Percentiles rank a stretch among this genome's conserved stretches.
Conservation (phyloP, 1,284 basidiomycete species). For the Papiliotrema laurentii region DNA sequence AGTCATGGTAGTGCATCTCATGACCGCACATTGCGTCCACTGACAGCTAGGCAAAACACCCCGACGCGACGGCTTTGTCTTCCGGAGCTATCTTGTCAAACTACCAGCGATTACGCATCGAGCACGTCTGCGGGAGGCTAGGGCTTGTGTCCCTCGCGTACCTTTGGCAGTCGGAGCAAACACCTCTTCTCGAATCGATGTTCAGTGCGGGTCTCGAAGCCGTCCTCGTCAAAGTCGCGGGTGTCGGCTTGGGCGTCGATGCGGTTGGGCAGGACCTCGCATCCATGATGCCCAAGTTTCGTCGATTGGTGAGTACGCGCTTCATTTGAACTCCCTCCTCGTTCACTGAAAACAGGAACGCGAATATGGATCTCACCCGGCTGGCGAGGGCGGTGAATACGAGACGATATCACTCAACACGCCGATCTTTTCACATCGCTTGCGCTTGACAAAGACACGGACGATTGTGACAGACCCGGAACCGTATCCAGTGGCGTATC, state of each 20-base stretch:
- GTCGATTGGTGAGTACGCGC: conserved; percentile 59
- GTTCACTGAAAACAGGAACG: conserved; percentile 59
- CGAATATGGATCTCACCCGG: conserved; percentile 86
- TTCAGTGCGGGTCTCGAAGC: conserved; percentile 71
- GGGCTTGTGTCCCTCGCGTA: conserved; percentile 76
- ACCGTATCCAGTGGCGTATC: conserved; percentile 72
- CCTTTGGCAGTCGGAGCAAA: conserved; percentile 91
- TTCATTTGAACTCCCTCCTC: neutral
- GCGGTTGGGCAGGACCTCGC: conserved; percentile 76
- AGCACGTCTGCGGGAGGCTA: conserved; percentile 92
- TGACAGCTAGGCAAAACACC: conserved; percentile 61
- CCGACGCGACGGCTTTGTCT: conserved; percentile 80
- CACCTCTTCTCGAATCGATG: conserved; percentile 81
- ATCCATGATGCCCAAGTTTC: conserved; percentile 69
- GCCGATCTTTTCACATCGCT: conserved; percentile 75
- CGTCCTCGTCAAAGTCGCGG: conserved; percentile 93
- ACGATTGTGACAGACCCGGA: conserved; percentile 58
- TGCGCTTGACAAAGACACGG: conserved; percentile 64
- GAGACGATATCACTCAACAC: conserved; percentile 90
- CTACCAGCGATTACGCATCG: conserved; percentile 93
- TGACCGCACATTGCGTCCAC: neutral
- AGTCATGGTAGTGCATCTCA: conserved; percentile 62
- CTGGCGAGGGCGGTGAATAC: conserved; percentile 98
- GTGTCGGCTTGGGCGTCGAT: conserved; percentile 73
- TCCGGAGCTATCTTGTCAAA: conserved; percentile 96